Percentiles rank a stretch among this genome's conserved stretches.
phyloP scores from a whole-genome alignment of 257 asterid species.

The Datura wrightii region DNA sequence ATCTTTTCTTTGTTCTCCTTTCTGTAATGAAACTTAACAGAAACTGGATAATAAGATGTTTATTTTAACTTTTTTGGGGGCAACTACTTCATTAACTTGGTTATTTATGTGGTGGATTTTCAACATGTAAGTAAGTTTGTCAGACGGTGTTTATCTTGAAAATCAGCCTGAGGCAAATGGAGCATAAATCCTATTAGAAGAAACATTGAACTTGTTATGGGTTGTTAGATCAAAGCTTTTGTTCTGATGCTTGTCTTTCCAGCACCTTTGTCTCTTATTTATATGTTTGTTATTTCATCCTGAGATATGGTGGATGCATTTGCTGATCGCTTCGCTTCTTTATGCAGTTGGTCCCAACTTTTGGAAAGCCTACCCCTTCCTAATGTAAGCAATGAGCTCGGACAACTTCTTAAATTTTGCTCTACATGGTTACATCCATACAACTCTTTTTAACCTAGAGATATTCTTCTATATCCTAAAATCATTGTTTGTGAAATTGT shows the following conservation, averaged over 20 bases:
- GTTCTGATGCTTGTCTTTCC: neutral
- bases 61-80: neutral
- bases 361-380: slow-evolving; percentile 90
- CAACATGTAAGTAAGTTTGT: neutral
- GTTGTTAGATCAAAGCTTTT: neutral
- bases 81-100: no score
- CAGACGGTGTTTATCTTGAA: neutral
- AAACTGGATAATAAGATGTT: neutral
- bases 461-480: neutral
- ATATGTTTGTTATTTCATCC: neutral
- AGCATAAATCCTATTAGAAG: neutral
- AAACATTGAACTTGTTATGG: neutral
- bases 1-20: neutral
- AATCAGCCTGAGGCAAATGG: neutral
- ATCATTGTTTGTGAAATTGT: slow-evolving; percentile 29
- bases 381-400: slow-evolving; percentile 61
- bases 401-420: neutral
- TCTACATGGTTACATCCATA: neutral
- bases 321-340: slow-evolving; percentile 42
- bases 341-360: slow-evolving; percentile 91
- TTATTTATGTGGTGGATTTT: neutral
- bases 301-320: slow-evolving; percentile 25
- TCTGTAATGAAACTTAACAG: neutral
- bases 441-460: neutral
- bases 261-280: neutral